These are phyloP conservation scores for Sporothrix curviconia DNA, from an alignment of 2,329 filamentous ascomycete genomes.

Conservation along the genomic window DNA sequence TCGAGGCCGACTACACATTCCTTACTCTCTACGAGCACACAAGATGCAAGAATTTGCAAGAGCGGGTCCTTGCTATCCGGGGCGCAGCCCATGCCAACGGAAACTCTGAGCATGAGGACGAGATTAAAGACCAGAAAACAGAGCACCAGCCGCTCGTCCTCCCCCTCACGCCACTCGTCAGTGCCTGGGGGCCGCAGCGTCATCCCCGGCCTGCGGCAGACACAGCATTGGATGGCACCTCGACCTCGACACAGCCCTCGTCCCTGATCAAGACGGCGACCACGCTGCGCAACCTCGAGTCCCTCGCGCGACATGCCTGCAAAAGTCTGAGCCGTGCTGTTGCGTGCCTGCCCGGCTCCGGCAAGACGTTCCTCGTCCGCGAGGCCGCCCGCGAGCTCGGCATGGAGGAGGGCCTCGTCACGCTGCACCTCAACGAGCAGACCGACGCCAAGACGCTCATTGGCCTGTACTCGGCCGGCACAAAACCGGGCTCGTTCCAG, in stretches of 20 bases:
- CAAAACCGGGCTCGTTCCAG: slow-evolving; percentile 78
- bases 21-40: slow-evolving; percentile 52
- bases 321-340: slow-evolving; percentile 65
- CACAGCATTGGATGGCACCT: slow-evolving; percentile 12
- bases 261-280: slow-evolving; percentile 65
- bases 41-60: slow-evolving; percentile 41
- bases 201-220: slow-evolving; percentile 54
- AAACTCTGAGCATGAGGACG: neutral
- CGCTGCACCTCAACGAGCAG: slow-evolving; percentile 93
- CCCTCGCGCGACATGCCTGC: slow-evolving; percentile 62
- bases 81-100: neutral
- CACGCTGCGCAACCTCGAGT: slow-evolving; percentile 63
- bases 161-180: slow-evolving; percentile 52
- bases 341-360: slow-evolving; percentile 76
- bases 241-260: slow-evolving; percentile 30
- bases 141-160: slow-evolving; percentile 19
- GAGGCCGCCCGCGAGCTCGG: slow-evolving; percentile 75
- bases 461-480: slow-evolving; percentile 86
- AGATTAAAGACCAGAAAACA: neutral
- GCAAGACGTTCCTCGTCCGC: slow-evolving; percentile 82
- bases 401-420: slow-evolving; percentile 77
- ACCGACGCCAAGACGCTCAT: slow-evolving; percentile 96
- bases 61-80: slow-evolving; percentile 35
- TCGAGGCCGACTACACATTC: slow-evolving; percentile 71
- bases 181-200: slow-evolving; percentile 60